These are phyloP conservation scores for Colletotrichum acutatum DNA, from an alignment of 2,329 filamentous ascomycete genomes.

Conservation along the genomic window DNA sequence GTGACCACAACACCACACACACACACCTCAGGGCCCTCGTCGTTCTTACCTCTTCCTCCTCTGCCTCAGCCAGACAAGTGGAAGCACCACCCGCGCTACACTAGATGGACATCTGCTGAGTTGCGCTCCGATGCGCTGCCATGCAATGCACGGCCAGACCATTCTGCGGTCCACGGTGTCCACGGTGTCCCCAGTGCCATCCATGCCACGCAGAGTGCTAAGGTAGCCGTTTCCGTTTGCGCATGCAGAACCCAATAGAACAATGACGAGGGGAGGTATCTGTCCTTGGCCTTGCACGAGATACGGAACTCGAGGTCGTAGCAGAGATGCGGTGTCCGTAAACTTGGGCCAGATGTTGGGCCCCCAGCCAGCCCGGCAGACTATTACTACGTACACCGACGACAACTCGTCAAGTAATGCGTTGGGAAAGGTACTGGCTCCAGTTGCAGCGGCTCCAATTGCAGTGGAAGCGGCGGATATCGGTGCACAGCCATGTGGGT, in stretches of 20 bases:
- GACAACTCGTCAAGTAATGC: neutral
- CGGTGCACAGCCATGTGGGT: slow-evolving; percentile 14
- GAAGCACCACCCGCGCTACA: neutral
- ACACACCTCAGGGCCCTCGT: neutral
- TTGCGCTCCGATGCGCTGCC: slow-evolving; percentile 18
- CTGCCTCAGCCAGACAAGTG: neutral
- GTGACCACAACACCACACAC: slow-evolving; percentile 15
- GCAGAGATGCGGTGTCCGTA: neutral
- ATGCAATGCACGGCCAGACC: slow-evolving; percentile 34
- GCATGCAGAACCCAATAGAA: slow-evolving; percentile 31
- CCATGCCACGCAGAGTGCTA: slow-evolving; percentile 22
- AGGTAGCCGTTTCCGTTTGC: slow-evolving; percentile 31
- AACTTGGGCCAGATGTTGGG: slow-evolving; percentile 12
- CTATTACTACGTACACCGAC: neutral
- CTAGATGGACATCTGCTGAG: slow-evolving; percentile 10
- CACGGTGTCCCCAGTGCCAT: slow-evolving; percentile 24
- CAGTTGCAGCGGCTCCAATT: neutral
- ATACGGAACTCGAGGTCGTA: neutral
- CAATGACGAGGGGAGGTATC: neutral
- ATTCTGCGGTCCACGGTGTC: slow-evolving; percentile 21
- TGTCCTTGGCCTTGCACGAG: slow-evolving; percentile 5
- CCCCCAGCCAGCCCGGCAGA: slow-evolving; percentile 1
- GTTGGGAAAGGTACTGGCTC: neutral
- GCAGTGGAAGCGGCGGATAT: slow-evolving; percentile 1
- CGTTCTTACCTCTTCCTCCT: too few relatives aligned